phyloP scores from a whole-genome alignment of 2,329 filamentous ascomycete genomes.

The Macroventuria anomochaeta region DNA sequence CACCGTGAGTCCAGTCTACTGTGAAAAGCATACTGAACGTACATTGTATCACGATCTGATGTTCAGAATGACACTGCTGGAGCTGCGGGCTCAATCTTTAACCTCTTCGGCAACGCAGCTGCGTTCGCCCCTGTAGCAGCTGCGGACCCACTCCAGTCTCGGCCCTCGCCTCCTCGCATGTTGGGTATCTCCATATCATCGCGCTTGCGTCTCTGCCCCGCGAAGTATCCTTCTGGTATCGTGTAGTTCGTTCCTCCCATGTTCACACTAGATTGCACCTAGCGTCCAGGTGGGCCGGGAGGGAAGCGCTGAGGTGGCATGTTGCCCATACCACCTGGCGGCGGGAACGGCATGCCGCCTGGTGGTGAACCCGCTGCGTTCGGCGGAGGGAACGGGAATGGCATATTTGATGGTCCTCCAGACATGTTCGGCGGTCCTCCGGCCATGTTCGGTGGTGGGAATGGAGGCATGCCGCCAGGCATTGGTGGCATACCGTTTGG shows the following conservation, averaged over 20 bases:
- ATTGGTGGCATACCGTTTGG: constrained; percentile 46
- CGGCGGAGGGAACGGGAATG: constrained; percentile 38
- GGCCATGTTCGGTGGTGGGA: constrained; percentile 38
- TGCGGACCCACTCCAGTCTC: background rate
- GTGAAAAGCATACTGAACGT: constrained; percentile 1
- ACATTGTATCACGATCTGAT: background rate
- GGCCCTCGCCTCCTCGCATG: constrained; percentile 16
- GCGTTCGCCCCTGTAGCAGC: constrained; percentile 35
- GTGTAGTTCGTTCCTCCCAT: constrained; percentile 13
- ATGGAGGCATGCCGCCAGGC: constrained; percentile 46
- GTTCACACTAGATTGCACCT: constrained; percentile 22
- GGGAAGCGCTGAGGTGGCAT: constrained; percentile 38
- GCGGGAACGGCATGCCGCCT: constrained; percentile 47
- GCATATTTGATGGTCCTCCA: constrained; percentile 36
- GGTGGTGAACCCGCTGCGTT: constrained; percentile 40
- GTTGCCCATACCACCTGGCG: constrained; percentile 43
- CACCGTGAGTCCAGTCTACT: constrained; percentile 15
- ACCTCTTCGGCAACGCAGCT: constrained; percentile 18
- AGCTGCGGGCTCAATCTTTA: constrained; percentile 9
- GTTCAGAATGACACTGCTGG: background rate
- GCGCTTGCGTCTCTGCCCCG: constrained; percentile 17
- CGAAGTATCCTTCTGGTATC: constrained; percentile 6
- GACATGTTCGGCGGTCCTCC: constrained; percentile 6
- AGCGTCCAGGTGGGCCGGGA: constrained; percentile 36
- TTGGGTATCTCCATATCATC: constrained; percentile 28